These are phyloP conservation scores for Cylindricascospora bacillispora DNA, from an alignment of 1,139 yeast species.

Conservation along the genomic window DNA sequence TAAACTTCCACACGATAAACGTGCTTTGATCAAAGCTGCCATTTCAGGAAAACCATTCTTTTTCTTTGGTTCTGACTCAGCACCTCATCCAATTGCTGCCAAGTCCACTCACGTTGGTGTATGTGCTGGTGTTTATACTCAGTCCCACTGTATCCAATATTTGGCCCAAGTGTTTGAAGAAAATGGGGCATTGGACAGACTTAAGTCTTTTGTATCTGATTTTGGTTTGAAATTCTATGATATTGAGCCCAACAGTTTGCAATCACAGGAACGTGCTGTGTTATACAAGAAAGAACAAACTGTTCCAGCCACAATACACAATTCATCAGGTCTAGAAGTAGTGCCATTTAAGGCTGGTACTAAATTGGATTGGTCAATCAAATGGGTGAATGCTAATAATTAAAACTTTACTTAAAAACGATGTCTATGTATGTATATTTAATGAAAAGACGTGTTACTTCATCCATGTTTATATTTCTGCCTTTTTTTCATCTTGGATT, in stretches of 20 bases:
- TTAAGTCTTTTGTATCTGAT: slow-evolving; percentile 63
- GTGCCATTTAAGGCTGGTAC: slow-evolving; percentile 91
- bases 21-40: slow-evolving; percentile 76
- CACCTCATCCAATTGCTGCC: slow-evolving; percentile 80
- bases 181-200: slow-evolving; percentile 45
- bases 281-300: slow-evolving; percentile 38
- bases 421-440: slow-evolving; percentile 1
- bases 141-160: slow-evolving; percentile 68
- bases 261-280: slow-evolving; percentile 36
- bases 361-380: slow-evolving; percentile 56
- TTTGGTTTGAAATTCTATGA: slow-evolving; percentile 64
- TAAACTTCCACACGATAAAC: slow-evolving; percentile 72
- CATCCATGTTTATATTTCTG: slow-evolving; percentile 4
- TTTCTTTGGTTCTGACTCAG: slow-evolving; percentile 95
- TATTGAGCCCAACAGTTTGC: slow-evolving; percentile 31
- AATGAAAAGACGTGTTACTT: background rate
- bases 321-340: slow-evolving; percentile 37
- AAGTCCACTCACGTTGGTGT: slow-evolving; percentile 73
- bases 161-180: slow-evolving; percentile 77
- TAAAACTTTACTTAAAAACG: background rate
- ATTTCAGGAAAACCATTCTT: slow-evolving; percentile 86
- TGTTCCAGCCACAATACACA: slow-evolving; percentile 49
- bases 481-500: slow-evolving; percentile 20
- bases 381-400: slow-evolving; percentile 36
- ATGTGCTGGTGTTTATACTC: slow-evolving; percentile 96